Base-by-base conservation (phyloP, 768 basidiomycete genomes). In the Pleurotus eryngii region DNA sequence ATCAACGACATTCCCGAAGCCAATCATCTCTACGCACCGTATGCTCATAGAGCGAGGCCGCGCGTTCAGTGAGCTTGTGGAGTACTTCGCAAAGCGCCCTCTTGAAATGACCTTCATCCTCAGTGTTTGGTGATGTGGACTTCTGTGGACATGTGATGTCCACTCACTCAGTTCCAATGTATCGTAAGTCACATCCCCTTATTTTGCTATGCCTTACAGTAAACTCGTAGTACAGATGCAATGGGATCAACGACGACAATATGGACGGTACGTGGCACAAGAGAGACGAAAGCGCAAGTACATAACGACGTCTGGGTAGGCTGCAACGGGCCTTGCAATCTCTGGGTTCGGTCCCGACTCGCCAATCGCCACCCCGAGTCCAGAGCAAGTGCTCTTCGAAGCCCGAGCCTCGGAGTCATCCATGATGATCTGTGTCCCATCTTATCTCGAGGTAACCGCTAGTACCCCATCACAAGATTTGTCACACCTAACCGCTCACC, bases 1-100 rank as follows among this genome's bases (percentile, higher is more conserved):
- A 5, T 64, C 66, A 37, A 67, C 67, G 2, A 65, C 65, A 12
- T 67, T 67, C 46, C 68, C 68, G 9, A 66, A 67, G 57, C 61
- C 63, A 3, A 62, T 69, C 46, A 40, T 26, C n/a, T 54, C 59
- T 20, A 64, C 54, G 24, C 61, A 66, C 42, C 57, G 57, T 6
- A 56, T 54, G 5, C 38, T 61, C 1, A 37, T 63, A 14, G 57
- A 66, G 48, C 61, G 57, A 49, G 62, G 7, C 15, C n/a, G 27
- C 47, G 8, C 7, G 12, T 27, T 40, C 17, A 15, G n/a, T 49
- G 26, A 46, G 17, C 11, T 24, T 11, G 7, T 30, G 9, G n/a
- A 8, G 26, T 30, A 11, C 7, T n/a, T 60, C 37, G 9, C 30
- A 46, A 30, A 7, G 45, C 54, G 47, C 9, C 30, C 15, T 14